Evolutionary conservation across 208 protist genomes (phyloP), one percentile per base, ranked within the genome.

Genomic region (Blechomonas ayalai): DNA sequence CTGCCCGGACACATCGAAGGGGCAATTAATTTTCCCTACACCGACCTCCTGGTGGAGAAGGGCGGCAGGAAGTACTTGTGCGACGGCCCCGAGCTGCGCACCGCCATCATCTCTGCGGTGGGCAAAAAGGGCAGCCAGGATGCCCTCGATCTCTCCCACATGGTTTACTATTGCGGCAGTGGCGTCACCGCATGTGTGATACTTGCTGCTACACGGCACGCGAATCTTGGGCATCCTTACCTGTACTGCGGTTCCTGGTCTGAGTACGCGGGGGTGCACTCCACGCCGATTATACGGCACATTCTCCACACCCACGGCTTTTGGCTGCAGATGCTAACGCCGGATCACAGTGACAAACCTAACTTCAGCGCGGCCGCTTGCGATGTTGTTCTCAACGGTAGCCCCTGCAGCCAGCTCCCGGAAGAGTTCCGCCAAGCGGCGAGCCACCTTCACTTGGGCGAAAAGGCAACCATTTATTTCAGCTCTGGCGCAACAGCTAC

Each of bases 171-270:
- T 15, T 93, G 85, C 49, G 85, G 81, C 42, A 89, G 79, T 47
- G 85, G 85, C 33, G 31, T 93, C 29, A 88, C 56, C 18, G 85
- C 78, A 22, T 82, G 75, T 60, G 57, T 87, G 32, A 89, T 77
- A 48, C 72, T 90, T 25, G 81, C 82, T 19, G 34, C 82, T 15
- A 50, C 45, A 8, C 47, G 48, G 19, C 85, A 93, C 27, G 45
- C 86, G 8, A 79, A 70, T 20, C 63, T 93, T 6, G 81, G 81
- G 31, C 56, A 59, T 35, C 79, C 82, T 0, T 61, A 62, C 31
- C 62, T 93, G 8, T 93, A 87, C 52, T 71, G 61, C 39, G 81
- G 81, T 31, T 88, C 81, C 8, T 93, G 85, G 82, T 89, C 78
- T 0, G 67, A 93, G 64, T 93, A 90, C 64, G 41, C 57, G 20